A percentile compares a stretch with the other conserved stretches of the same genome.
These are phyloP conservation scores for Barbarea vulgaris DNA, from an alignment of 345 rosid genomes.

Conservation along the genomic window DNA sequence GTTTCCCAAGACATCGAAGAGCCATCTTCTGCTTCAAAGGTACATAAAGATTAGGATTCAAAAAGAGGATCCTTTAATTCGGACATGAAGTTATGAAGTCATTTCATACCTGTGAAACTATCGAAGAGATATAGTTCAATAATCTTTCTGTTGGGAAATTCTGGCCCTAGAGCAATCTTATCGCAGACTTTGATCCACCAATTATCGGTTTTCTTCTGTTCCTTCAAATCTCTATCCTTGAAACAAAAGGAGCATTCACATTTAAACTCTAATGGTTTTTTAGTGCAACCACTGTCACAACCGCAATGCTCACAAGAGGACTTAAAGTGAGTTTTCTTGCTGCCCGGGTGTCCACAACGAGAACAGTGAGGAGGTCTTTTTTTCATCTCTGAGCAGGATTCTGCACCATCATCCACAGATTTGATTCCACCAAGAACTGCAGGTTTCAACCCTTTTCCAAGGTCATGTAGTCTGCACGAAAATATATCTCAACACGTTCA, in stretches of 20 bases:
- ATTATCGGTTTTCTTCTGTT: slow-evolving; percentile 56
- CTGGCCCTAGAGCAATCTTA: slow-evolving; percentile 57
- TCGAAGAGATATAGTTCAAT: slow-evolving; percentile 64
- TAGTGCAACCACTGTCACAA: slow-evolving; percentile 53
- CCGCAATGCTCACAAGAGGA: slow-evolving; percentile 67
- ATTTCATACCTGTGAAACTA: slow-evolving; percentile 45
- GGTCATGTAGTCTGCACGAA: slow-evolving; percentile 57
- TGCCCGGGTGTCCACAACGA: slow-evolving; percentile 90
- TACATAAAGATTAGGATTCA: slow-evolving; percentile 20
- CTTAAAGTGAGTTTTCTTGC: slow-evolving; percentile 64
- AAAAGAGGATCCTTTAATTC: slow-evolving; percentile 6
- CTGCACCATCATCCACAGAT: slow-evolving; percentile 38
- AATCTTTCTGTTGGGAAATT: slow-evolving; percentile 73
- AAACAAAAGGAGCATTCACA: slow-evolving; percentile 68
- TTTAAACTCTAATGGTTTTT: slow-evolving; percentile 62
- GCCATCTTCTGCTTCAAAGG: slow-evolving; percentile 46
- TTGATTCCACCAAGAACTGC: slow-evolving; percentile 38
- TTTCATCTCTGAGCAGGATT: slow-evolving; percentile 41
- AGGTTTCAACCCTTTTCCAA: slow-evolving; percentile 51
- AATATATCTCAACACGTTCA: slow-evolving; percentile 10
- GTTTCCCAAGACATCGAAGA: slow-evolving; percentile 60
- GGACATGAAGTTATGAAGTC: slow-evolving; percentile 4
- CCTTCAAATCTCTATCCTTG: slow-evolving; percentile 56
- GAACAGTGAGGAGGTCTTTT: slow-evolving; percentile 72
- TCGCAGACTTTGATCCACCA: slow-evolving; percentile 77